Base-by-base conservation (phyloP, 352 stramenopile genomes). In the Globisporangium canariense region DNA sequence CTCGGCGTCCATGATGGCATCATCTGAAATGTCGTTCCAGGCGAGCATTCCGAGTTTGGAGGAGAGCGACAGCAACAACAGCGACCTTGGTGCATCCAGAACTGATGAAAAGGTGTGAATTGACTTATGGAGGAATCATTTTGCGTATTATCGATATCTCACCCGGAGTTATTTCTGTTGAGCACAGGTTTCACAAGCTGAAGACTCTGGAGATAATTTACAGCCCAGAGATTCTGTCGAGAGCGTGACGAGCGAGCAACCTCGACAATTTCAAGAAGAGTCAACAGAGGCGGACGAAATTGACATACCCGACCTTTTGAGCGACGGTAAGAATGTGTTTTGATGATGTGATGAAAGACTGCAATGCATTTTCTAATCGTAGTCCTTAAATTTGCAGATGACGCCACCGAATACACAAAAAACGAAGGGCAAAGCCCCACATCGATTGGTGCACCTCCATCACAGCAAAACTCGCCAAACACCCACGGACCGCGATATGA, bases 21-120 rank as follows among this genome's bases (percentile, higher is more conserved):
- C 75, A 2, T 84, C 78, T 0, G 73, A 84, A 14, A 62, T 87
- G 40, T 88, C 78, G 1, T 81, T 84, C 41, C 56, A 65, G 38
- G 66, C 67, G 3, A 81, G 68, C 43, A 73, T 90, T 52, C 72
- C 71, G 0, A 88, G 71, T 50, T 70, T 88, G 14, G 64, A 47
- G 18, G 75, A 78, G 16, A 73, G 30, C 30, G 54, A 28, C 7
- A 40, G 20, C 25, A 38, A 20, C 8, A 20, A 11, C 16, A 53
- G 47, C n/a, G 55, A 45, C 3, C 11, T 49, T 43, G 14, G n/a
- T 2, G 16, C 32, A n/a, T n/a, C 38, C 38, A 16, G 14, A 20
- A 40, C 11, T 20, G 14, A 46, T 14, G n/a, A 28, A 14, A 41
- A 60, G 62, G 62, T 68, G 32, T 28, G 62, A 7, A 10, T 10